These are phyloP conservation scores for Picea abies DNA, from an alignment of 83 land plant species.

Conservation along the genomic window DNA sequence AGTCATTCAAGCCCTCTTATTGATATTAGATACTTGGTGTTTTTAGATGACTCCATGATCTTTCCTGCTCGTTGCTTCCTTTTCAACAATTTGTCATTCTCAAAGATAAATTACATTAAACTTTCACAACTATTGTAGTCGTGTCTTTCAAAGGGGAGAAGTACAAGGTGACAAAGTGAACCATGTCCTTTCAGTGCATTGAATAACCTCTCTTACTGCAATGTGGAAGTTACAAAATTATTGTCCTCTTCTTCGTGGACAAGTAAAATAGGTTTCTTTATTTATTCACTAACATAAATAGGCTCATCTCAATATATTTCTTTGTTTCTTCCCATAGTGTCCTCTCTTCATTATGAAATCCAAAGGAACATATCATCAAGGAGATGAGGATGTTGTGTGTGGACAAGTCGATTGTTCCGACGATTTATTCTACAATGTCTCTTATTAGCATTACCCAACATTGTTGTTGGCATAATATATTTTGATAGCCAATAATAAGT, in stretches of 20 bases:
- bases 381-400: no score
- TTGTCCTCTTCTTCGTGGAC: constrained; percentile 97
- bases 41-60: no score
- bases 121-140: constrained; percentile 88
- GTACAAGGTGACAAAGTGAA: constrained; percentile 81
- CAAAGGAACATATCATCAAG: no score
- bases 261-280: constrained; percentile 89
- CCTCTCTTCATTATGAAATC: constrained; percentile 85
- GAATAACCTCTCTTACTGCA: constrained; percentile 95
- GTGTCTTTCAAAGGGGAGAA: constrained; percentile 96
- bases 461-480: no score
- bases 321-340: constrained; percentile 92
- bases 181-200: constrained; percentile 97
- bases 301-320: constrained; percentile 95
- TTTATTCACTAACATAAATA: constrained; percentile 94
- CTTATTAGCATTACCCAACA: no score
- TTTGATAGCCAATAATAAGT: no score
- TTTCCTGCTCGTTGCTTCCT: no score
- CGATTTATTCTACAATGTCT: no score
- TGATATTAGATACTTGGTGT: no score
- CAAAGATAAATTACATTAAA: constrained; percentile 96
- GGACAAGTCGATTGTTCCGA: no score
- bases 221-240: constrained; percentile 86
- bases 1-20: no score
- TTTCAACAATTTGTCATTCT: constrained; percentile 80